phyloP scores from a whole-genome alignment of 2,329 filamentous ascomycete species.

The Teratosphaeriaceae sp. region DNA sequence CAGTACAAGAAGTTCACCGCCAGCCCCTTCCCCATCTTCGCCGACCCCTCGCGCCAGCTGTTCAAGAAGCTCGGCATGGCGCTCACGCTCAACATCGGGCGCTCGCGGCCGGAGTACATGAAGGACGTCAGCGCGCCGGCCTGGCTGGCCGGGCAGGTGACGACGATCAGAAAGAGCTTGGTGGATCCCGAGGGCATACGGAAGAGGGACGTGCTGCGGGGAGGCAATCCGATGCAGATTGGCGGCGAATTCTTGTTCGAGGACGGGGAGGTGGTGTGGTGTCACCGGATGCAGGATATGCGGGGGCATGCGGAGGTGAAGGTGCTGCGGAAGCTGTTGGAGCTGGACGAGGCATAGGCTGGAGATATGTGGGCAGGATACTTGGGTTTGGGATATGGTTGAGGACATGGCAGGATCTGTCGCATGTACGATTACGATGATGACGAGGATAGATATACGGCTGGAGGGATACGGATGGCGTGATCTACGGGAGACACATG shows the following conservation, averaged over 20 bases:
- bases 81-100: conserved; percentile 27
- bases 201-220: conserved; percentile 26
- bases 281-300: conserved; percentile 35
- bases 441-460: too few species aligned
- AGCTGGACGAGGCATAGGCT: conserved; percentile 26
- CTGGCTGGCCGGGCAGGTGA: conserved; percentile 28
- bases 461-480: too few species aligned
- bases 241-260: conserved; percentile 37
- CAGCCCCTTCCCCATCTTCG: conserved; percentile 33
- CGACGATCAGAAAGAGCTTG: conserved; percentile 19
- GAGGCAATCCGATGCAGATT: conserved; percentile 34
- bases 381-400: too few species aligned
- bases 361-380: too few species aligned
- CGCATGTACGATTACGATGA: too few species aligned
- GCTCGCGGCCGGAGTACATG: conserved; percentile 31
- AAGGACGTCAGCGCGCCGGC: conserved; percentile 25
- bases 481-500: too few species aligned
- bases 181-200: conserved; percentile 26
- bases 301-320: conserved; percentile 32
- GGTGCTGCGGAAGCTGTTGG: conserved; percentile 29
- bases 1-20: conserved; percentile 30
- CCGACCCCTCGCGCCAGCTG: conserved; percentile 28
- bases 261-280: conserved; percentile 35
- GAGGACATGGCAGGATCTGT: too few species aligned
- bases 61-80: conserved; percentile 33